Percentiles rank a stretch among this genome's conserved stretches.
phyloP scores from a whole-genome alignment of 2,329 filamentous ascomycete species.

The Arthrobotrys iridis region DNA sequence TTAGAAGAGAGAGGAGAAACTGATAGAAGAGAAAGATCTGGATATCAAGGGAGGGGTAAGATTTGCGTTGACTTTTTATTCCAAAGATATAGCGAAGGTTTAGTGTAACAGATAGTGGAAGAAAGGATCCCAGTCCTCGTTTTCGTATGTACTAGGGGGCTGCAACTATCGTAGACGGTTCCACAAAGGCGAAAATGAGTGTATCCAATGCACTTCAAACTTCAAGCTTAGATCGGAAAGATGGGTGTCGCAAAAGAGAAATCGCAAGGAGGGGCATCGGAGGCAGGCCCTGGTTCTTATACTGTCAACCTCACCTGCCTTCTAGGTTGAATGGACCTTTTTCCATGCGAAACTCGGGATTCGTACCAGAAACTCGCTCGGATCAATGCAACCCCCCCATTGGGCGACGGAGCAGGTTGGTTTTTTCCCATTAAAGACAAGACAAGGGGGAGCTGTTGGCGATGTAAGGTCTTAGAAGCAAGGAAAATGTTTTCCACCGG shows the following conservation, averaged over 20 bases:
- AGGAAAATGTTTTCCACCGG: slow-evolving; percentile 13
- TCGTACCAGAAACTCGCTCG: slow-evolving; percentile 43
- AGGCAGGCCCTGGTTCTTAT: slow-evolving; percentile 33
- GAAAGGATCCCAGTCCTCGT: slow-evolving; percentile 39
- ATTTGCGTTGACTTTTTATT: slow-evolving; percentile 7
- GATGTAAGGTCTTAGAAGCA: slow-evolving; percentile 16
- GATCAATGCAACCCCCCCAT: slow-evolving; percentile 42
- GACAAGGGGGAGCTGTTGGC: slow-evolving; percentile 6
- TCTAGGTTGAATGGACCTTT: slow-evolving; percentile 34
- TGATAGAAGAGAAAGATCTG: background rate
- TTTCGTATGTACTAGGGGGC: slow-evolving; percentile 1
- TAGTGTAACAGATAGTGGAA: slow-evolving; percentile 29
- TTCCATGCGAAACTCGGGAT: slow-evolving; percentile 4
- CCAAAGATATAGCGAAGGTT: background rate
- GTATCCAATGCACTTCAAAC: slow-evolving; percentile 30
- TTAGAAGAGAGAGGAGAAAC: slow-evolving; percentile 1
- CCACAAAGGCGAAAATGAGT: slow-evolving; percentile 31
- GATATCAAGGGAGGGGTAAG: background rate
- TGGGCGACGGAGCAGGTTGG: slow-evolving; percentile 17
- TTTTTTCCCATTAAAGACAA: slow-evolving; percentile 35
- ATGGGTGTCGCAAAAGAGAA: slow-evolving; percentile 21
- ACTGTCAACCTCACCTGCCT: slow-evolving; percentile 1
- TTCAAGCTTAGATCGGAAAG: slow-evolving; percentile 8
- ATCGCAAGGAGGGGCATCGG: background rate
- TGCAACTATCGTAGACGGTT: slow-evolving; percentile 33